Percentiles rank a stretch among this genome's conserved stretches.
Conservation (phyloP, 495 filamentous ascomycete species). For the Tetracladium setigerum region DNA sequence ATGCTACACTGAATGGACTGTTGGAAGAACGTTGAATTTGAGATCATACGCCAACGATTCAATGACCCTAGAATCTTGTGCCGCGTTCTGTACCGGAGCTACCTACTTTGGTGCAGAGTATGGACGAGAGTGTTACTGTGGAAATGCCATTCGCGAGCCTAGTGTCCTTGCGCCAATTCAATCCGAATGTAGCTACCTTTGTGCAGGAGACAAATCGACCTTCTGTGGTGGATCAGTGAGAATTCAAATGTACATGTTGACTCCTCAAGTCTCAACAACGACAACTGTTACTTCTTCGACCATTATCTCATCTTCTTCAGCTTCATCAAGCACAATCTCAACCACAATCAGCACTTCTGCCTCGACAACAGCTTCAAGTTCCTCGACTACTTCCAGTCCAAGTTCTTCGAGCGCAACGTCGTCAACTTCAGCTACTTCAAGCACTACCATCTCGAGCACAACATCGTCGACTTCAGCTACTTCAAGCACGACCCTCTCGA, state of each 20-base stretch:
- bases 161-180: conserved; percentile 21
- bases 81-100: conserved; percentile 35
- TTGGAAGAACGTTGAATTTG: conserved; percentile 4
- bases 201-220: conserved; percentile 1
- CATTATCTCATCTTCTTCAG: neutral
- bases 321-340: neutral
- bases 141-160: conserved; percentile 32
- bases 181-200: conserved; percentile 10
- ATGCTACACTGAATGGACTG: conserved; percentile 37
- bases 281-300: conserved; percentile 1
- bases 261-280: neutral
- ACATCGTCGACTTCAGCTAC: conserved; percentile 8
- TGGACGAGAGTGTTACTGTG: conserved; percentile 42
- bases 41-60: conserved; percentile 33
- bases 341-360: no score
- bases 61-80: conserved; percentile 45
- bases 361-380: neutral
- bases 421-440: neutral
- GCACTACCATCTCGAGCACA: neutral
- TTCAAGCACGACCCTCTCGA: neutral
- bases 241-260: conserved; percentile 20
- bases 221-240: conserved; percentile 26
- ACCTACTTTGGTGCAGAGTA: conserved; percentile 41
- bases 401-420: neutral
- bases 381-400: neutral